Conservation (phyloP, 2,329 filamentous ascomycete species). For the Verticillium zaregamsianum region DNA sequence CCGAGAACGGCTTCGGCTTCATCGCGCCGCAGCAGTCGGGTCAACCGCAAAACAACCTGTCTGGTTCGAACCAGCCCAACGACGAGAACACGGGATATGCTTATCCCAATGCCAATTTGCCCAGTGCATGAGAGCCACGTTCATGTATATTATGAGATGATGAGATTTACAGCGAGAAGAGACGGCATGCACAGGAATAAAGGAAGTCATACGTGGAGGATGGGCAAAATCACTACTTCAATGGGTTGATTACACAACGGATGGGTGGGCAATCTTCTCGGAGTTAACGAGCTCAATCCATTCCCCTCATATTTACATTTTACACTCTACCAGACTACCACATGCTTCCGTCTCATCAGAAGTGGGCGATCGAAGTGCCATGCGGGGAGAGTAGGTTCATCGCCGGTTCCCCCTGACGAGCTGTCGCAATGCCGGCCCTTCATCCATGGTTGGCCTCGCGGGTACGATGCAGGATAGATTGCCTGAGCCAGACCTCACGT, state of each 20-base stretch:
- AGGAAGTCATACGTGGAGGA: background rate
- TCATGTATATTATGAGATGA: background rate
- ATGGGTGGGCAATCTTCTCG: background rate
- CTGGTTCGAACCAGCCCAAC: background rate
- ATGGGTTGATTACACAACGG: background rate
- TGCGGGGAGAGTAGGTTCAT: background rate
- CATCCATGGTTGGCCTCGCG: background rate
- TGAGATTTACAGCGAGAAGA: background rate
- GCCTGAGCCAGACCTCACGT: background rate
- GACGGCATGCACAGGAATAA: background rate
- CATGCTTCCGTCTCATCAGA: background rate
- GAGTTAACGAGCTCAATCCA: background rate
- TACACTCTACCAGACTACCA: background rate
- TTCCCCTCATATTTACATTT: background rate
- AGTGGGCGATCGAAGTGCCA: background rate
- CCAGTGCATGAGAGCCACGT: background rate
- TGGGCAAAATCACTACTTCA: background rate
- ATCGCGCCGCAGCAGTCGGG: background rate
- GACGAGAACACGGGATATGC: background rate
- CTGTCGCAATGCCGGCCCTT: background rate
- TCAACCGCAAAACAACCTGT: background rate
- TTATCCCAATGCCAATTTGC: background rate
- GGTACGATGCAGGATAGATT: background rate
- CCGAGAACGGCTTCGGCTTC: slow-evolving; percentile 47
- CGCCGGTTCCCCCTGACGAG: background rate